phyloP scores from a whole-genome alignment of 2,329 filamentous ascomycete species.

The Fusarium avenaceum region DNA sequence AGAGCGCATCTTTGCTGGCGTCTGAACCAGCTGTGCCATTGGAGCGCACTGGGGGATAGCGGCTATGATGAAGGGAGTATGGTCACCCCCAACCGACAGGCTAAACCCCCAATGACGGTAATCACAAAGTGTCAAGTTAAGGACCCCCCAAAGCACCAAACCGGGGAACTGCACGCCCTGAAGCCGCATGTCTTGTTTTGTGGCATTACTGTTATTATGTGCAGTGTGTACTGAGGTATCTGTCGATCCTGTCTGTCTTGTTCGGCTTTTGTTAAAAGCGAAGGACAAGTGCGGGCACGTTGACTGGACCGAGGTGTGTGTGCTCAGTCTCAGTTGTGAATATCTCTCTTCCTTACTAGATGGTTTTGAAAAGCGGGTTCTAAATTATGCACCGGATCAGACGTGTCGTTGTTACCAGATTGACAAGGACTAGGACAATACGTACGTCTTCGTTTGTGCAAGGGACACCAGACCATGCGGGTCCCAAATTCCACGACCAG shows the following conservation, averaged over 20 bases:
- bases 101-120: slow-evolving; percentile 41
- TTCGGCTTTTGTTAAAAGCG: slow-evolving; percentile 24
- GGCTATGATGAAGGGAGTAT: slow-evolving; percentile 24
- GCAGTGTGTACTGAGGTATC: slow-evolving; percentile 19
- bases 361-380: slow-evolving; percentile 32
- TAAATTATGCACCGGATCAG: slow-evolving; percentile 36
- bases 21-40: slow-evolving; percentile 40
- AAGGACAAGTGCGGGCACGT: slow-evolving; percentile 16
- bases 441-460: slow-evolving; percentile 32
- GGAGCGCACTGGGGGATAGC: slow-evolving; percentile 38
- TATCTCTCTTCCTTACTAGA: slow-evolving; percentile 14
- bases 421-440: slow-evolving; percentile 32
- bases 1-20: slow-evolving; percentile 34
- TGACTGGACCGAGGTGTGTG: slow-evolving; percentile 32
- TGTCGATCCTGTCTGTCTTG: slow-evolving; percentile 42
- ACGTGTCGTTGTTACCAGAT: slow-evolving; percentile 33
- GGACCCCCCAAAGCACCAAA: slow-evolving; percentile 45
- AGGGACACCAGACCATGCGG: slow-evolving; percentile 41
- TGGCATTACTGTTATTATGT: slow-evolving; percentile 17
- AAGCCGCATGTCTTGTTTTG: slow-evolving; percentile 33
- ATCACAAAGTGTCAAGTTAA: slow-evolving; percentile 10
- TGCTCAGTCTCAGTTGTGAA: slow-evolving; percentile 21
- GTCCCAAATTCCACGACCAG: slow-evolving; percentile 45
- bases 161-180: slow-evolving; percentile 44
- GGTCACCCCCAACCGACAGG: slow-evolving; percentile 40